Evolutionary conservation across 257 asterid species (phyloP).

Genomic region (Scutellaria minor): DNA sequence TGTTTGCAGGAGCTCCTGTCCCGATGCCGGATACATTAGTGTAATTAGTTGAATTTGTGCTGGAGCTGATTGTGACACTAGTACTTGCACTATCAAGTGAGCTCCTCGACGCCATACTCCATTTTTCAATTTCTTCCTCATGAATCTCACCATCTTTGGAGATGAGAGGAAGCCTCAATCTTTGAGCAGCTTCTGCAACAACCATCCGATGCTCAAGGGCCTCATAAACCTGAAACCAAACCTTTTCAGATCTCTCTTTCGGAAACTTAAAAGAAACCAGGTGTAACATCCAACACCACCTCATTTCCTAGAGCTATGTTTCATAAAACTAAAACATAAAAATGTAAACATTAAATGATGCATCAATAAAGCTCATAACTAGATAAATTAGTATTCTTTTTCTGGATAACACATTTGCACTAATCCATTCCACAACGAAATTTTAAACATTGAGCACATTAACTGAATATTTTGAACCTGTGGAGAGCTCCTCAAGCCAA

Average conservation of each 20-base stretch:
- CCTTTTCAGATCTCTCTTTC: conserved; percentile 7
- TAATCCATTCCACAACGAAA: conserved; percentile 7
- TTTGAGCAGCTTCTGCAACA: conserved; percentile 95
- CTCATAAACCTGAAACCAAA: conserved; percentile 63
- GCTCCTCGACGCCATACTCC: conserved; percentile 82
- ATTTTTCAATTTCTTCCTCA: conserved; percentile 91
- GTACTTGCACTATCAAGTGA: conserved; percentile 88
- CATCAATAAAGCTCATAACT: neutral
- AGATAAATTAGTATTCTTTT: neutral
- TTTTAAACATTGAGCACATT: conserved; percentile 8
- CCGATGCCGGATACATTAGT: conserved; percentile 58
- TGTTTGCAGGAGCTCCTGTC: conserved; percentile 46
- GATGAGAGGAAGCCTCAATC: conserved; percentile 91
- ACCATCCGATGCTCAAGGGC: conserved; percentile 75
- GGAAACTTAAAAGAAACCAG: conserved; percentile 12
- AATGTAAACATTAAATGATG: conserved; percentile 16
- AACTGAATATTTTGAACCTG: conserved; percentile 57
- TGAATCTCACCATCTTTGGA: conserved; percentile 93
- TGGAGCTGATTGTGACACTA: conserved; percentile 69
- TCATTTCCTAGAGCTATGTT: conserved; percentile 12
- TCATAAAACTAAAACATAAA: neutral
- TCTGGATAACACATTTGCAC: conserved; percentile 8
- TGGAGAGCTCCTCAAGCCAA: conserved; percentile 76
- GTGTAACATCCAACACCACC: conserved; percentile 26
- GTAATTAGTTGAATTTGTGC: conserved; percentile 77